These are phyloP conservation scores for Pleurozium schreberi DNA, from an alignment of 225 moss, liverwort and hornwort genomes.

Conservation along the genomic window DNA sequence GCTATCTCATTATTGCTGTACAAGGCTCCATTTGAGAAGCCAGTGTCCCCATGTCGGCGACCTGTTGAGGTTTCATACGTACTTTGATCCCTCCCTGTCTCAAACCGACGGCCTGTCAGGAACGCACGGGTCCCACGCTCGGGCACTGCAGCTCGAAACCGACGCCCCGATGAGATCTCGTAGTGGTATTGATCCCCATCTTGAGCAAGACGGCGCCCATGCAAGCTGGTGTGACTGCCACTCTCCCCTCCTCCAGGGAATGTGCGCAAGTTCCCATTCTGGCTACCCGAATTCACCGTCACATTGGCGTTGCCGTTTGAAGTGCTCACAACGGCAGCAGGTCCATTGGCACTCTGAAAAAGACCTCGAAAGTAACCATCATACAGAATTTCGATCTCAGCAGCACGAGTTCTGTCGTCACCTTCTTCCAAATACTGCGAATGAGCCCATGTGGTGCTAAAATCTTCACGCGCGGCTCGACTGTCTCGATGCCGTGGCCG, in stretches of 20 bases:
- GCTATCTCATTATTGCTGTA: conserved; percentile 13
- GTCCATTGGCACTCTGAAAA: conserved; percentile 28
- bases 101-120: background rate
- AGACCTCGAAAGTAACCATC: conserved; percentile 80
- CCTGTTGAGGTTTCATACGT: background rate
- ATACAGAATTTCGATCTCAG: conserved; percentile 53
- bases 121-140: background rate
- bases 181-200: conserved; percentile 9
- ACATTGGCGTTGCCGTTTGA: background rate
- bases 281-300: background rate
- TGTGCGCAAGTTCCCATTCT: background rate
- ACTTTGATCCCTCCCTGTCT: background rate
- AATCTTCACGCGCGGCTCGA: conserved; percentile 11
- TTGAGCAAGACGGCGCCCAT: background rate
- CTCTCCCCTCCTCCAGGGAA: background rate
- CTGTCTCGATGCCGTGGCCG: conserved; percentile 15
- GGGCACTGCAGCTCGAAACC: background rate
- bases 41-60: background rate
- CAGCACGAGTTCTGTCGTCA: conserved; percentile 18
- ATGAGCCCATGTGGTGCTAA: background rate
- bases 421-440: background rate
- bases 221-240: conserved; percentile 9
- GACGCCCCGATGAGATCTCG: conserved; percentile 7
- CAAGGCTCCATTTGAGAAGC: conserved; percentile 11
- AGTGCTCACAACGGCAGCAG: background rate